Conservation (phyloP, 2,329 filamentous ascomycete genomes). For the Fusarium dlaminii region DNA sequence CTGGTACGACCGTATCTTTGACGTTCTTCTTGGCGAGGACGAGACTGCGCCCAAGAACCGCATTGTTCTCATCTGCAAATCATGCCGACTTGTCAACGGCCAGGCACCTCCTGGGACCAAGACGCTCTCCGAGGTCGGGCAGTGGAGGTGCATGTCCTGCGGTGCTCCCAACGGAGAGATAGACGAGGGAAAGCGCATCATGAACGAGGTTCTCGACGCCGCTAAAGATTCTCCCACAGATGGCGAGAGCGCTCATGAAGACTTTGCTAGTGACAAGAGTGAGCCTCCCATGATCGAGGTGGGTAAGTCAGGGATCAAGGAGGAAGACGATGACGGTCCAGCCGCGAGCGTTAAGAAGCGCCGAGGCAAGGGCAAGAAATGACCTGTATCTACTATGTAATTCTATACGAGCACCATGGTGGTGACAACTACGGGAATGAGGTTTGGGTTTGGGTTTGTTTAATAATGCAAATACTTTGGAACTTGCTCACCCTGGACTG, state of each 20-base stretch:
- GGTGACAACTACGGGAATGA: slow-evolving; percentile 11
- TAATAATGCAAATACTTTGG: neutral
- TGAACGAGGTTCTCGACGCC: slow-evolving; percentile 68
- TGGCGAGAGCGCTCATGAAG: slow-evolving; percentile 18
- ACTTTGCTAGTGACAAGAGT: neutral
- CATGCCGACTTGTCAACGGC: slow-evolving; percentile 90
- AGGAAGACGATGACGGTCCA: slow-evolving; percentile 33
- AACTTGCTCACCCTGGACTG: neutral
- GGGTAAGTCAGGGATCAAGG: slow-evolving; percentile 12
- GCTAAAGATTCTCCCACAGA: slow-evolving; percentile 27
- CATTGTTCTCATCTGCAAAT: slow-evolving; percentile 83
- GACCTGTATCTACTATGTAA: slow-evolving; percentile 21
- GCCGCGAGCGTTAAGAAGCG: slow-evolving; percentile 41
- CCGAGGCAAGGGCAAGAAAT: slow-evolving; percentile 41
- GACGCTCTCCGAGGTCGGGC: slow-evolving; percentile 79
- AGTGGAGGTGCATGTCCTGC: slow-evolving; percentile 91
- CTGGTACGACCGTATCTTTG: slow-evolving; percentile 96
- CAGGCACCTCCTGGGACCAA: slow-evolving; percentile 90
- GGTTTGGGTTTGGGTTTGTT: neutral
- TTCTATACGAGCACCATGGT: slow-evolving; percentile 1
- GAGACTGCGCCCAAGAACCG: slow-evolving; percentile 93
- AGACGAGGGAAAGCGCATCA: slow-evolving; percentile 77
- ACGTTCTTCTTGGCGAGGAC: slow-evolving; percentile 92
- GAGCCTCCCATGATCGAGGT: slow-evolving; percentile 22
- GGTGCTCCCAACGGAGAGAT: slow-evolving; percentile 82